These are phyloP conservation scores for Didymella keratinophila DNA, from an alignment of 2,329 filamentous ascomycete genomes.

Conservation along the genomic window DNA sequence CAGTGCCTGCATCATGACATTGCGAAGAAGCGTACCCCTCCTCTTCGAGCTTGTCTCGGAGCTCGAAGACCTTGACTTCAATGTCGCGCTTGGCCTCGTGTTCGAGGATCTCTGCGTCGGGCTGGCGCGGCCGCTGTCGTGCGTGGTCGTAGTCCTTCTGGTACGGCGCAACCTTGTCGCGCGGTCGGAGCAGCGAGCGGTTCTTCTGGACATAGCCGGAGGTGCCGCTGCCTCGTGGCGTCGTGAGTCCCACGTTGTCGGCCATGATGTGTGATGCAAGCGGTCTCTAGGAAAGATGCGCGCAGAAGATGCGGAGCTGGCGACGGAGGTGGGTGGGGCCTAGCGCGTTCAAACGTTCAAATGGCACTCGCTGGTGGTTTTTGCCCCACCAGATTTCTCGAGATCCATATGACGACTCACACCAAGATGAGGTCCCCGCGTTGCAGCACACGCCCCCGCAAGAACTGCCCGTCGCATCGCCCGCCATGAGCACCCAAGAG, in stretches of 20 bases:
- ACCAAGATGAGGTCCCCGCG: slow-evolving; percentile 30
- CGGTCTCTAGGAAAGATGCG: not conserved
- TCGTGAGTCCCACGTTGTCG: slow-evolving; percentile 94
- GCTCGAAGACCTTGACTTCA: slow-evolving; percentile 91
- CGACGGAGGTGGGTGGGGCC: slow-evolving; percentile 37
- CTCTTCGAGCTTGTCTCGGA: slow-evolving; percentile 91
- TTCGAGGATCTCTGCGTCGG: slow-evolving; percentile 90
- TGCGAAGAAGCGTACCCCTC: slow-evolving; percentile 68
- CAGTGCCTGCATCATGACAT: slow-evolving; percentile 13
- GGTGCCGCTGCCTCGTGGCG: slow-evolving; percentile 92
- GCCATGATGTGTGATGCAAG: slow-evolving; percentile 68
- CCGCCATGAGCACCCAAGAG: slow-evolving; percentile 35
- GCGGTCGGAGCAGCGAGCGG: slow-evolving; percentile 83
- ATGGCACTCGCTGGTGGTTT: not conserved
- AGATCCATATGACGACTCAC: slow-evolving; percentile 33
- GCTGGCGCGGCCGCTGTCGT: slow-evolving; percentile 80
- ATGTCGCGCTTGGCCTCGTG: slow-evolving; percentile 91
- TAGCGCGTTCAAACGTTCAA: slow-evolving; percentile 22
- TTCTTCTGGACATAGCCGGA: slow-evolving; percentile 98
- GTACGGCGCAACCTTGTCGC: slow-evolving; percentile 82
- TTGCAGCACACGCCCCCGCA: not conserved
- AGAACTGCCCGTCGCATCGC: slow-evolving; percentile 13
- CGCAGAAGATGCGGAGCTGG: slow-evolving; percentile 24
- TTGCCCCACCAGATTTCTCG: slow-evolving; percentile 41
- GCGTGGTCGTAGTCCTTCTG: slow-evolving; percentile 72